These are phyloP conservation scores for Aspergillus nomiae DNA, from an alignment of 2,329 filamentous ascomycete species.

Conservation along the genomic window DNA sequence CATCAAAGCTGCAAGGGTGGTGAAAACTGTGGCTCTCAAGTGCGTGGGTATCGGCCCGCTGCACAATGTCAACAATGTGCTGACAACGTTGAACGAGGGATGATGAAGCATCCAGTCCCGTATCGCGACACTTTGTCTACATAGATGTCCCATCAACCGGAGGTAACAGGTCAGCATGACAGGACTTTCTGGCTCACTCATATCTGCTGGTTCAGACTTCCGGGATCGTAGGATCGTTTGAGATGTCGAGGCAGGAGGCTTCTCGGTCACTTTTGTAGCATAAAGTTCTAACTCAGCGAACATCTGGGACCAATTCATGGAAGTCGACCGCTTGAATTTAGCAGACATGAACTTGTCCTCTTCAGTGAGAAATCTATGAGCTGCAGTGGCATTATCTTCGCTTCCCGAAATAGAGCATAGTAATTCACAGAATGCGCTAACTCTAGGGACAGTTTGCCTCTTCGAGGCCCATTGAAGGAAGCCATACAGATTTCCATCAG, in stretches of 20 bases:
- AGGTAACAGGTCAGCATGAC: slow-evolving; percentile 97
- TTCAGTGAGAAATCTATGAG: slow-evolving; percentile 87
- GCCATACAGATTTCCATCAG: slow-evolving; percentile 88
- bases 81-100: slow-evolving; percentile 68
- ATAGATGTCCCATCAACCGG: slow-evolving; percentile 80
- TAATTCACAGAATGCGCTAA: slow-evolving; percentile 96
- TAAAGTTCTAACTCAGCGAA: slow-evolving; percentile 88
- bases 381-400: slow-evolving; percentile 76
- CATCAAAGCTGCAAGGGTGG: slow-evolving; percentile 73
- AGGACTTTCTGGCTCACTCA: slow-evolving; percentile 90
- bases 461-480: slow-evolving; percentile 98
- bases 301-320: slow-evolving; percentile 90
- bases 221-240: slow-evolving; percentile 60
- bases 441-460: slow-evolving; percentile 90
- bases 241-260: slow-evolving; percentile 53
- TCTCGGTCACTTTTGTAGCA: slow-evolving; percentile 74
- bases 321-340: slow-evolving; percentile 79
- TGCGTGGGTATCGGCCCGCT: slow-evolving; percentile 74
- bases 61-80: slow-evolving; percentile 76
- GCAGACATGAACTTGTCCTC: slow-evolving; percentile 73
- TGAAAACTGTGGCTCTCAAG: slow-evolving; percentile 81
- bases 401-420: slow-evolving; percentile 83
- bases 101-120: slow-evolving; percentile 72
- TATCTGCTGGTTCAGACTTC: slow-evolving; percentile 65
- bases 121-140: slow-evolving; percentile 70